Conservation (phyloP, 495 filamentous ascomycete species). For the Xylaria curta region DNA sequence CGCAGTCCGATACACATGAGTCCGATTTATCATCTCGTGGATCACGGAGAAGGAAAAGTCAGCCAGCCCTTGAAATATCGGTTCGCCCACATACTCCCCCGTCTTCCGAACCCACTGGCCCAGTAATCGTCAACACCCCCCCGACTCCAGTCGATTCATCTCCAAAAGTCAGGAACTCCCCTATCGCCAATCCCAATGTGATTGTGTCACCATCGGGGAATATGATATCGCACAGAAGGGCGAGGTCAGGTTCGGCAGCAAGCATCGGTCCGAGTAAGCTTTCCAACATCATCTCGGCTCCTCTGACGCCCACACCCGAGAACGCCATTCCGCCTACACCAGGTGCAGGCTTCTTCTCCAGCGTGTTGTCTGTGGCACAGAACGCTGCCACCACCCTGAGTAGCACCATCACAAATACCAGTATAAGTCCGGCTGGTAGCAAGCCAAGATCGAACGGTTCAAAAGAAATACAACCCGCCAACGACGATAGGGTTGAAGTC, state of each 20-base stretch:
- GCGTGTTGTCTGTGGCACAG: conserved; percentile 90
- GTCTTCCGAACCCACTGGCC: conserved; percentile 44
- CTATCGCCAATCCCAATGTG: conserved; percentile 38
- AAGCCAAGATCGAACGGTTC: conserved; percentile 47
- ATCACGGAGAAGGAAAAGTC: conserved; percentile 42
- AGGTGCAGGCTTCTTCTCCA: conserved; percentile 82
- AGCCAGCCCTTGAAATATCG: conserved; percentile 42
- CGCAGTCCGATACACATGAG: conserved; percentile 36
- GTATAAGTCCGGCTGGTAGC: conserved; percentile 46
- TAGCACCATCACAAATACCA: conserved; percentile 76
- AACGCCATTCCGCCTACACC: conserved; percentile 49
- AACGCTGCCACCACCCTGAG: conserved; percentile 88
- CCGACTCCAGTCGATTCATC: conserved; percentile 58
- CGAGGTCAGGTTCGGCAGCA: conserved; percentile 65
- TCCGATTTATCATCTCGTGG: conserved; percentile 31
- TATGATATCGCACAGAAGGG: conserved; percentile 70
- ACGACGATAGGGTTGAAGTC: conserved; percentile 55
- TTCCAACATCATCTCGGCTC: conserved; percentile 76
- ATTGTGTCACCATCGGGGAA: conserved; percentile 59
- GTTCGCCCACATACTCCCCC: conserved; percentile 53
- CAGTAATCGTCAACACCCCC: conserved; percentile 63
- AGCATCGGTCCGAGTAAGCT: conserved; percentile 85
- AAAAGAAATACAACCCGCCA: conserved; percentile 40
- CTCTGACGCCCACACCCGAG: conserved; percentile 73
- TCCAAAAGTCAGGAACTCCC: conserved; percentile 35